These are phyloP conservation scores for Raffaelea ambrosiae DNA, from an alignment of 2,329 filamentous ascomycete species.

Conservation along the genomic window DNA sequence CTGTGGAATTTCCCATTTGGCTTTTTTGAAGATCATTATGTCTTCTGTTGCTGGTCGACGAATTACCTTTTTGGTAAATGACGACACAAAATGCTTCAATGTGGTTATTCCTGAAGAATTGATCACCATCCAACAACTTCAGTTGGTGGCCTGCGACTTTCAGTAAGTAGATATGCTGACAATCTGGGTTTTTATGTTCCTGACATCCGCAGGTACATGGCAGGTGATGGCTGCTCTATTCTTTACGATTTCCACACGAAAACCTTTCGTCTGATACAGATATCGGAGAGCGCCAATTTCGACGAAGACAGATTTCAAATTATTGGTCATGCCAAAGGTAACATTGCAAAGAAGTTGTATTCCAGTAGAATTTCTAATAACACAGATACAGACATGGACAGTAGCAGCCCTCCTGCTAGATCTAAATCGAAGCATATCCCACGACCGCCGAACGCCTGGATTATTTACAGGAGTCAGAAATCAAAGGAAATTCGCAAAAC, in stretches of 20 bases:
- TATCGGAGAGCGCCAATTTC: background rate
- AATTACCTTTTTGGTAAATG: background rate
- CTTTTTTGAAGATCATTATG: no score
- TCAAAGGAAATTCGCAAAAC: constrained; percentile 15
- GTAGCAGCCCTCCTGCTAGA: background rate
- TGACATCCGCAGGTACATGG: background rate
- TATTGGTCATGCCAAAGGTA: background rate
- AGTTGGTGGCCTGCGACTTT: background rate
- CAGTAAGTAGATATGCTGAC: background rate
- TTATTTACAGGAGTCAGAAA: constrained; percentile 23
- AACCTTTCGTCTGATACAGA: background rate
- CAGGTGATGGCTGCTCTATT: background rate
- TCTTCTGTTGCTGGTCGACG: background rate
- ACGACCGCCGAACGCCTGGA: constrained; percentile 23
- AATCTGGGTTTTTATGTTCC: background rate
- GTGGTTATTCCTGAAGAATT: background rate
- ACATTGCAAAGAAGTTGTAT: background rate
- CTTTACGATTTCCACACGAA: constrained; percentile 11
- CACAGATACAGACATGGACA: no score
- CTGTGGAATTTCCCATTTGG: no score
- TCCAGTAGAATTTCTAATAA: background rate
- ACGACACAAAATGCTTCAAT: background rate
- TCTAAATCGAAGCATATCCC: constrained; percentile 15
- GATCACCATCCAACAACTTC: background rate
- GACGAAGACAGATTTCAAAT: background rate